Evolutionary conservation across 2,329 filamentous ascomycete species (phyloP), one percentile per base, ranked within the genome.

Genomic region (Trichoderma sp.): DNA sequence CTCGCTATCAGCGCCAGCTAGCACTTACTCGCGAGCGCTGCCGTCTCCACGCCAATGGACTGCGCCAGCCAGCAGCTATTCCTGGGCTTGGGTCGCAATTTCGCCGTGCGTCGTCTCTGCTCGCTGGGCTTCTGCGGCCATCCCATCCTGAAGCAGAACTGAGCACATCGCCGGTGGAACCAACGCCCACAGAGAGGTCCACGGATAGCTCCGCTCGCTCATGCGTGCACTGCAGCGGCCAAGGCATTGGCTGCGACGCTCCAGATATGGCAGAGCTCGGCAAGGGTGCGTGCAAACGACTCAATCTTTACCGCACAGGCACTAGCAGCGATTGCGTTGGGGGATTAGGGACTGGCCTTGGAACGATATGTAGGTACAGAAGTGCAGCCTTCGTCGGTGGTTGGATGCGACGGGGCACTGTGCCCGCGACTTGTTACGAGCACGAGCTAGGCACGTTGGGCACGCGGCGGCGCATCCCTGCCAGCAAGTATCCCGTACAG

Each of bases 201-300:
- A 65, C 62, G 62, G 62, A 57, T 65, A 56, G 63, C 53, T 66
- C 63, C 63, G 63, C 55, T 43, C 63, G 24, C 63, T 58, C 37
- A 13, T 58, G 63, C 63, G 63, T 66, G 63, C 63, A 43, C 63
- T 5, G 53, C 53, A 66, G 53, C 53, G 52, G 37, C 63, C 63
- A 58, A 66, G 63, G 63, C 55, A 59, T 67, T 67, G 64, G 64
- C 55, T 59, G 60, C 60, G 43, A 53, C 40, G 59, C 59, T 21
- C 40, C 47, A 40, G 37, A 58, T 57, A 66, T 43, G 63, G 53
- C 63, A 33, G 8, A 66, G 40, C 35, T n/a, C 19, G 27, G 53
- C 62, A 33, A 35, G 63, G 63, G 29, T 64, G 43, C 37, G 37
- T 16, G 47, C 52, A 63, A 43, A 29, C n/a, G 47, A 49, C 21